Conservation (phyloP, 768 basidiomycete genomes). For the Clitopilus hobsonii region DNA sequence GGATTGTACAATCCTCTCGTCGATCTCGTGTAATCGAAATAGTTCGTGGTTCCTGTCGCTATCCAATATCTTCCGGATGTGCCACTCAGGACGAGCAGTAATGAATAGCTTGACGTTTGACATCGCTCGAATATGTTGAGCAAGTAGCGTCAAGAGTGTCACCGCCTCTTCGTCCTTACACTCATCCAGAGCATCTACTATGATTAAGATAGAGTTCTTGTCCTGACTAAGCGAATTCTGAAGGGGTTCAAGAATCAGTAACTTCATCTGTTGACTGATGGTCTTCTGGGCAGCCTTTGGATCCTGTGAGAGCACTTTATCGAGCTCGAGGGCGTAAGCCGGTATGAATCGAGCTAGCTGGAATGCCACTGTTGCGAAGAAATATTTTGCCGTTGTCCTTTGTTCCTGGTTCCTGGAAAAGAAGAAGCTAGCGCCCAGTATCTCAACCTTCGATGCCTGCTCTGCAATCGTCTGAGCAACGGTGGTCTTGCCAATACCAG, state of each 20-base stretch:
- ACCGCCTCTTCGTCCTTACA: not conserved
- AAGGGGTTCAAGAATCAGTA: not conserved
- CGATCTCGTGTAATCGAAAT: not conserved
- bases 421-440: not conserved
- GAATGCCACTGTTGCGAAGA: not conserved
- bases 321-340: not conserved
- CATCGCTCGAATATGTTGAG: not conserved
- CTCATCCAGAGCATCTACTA: not conserved
- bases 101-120: not conserved
- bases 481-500: not conserved
- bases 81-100: not conserved
- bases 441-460: not conserved
- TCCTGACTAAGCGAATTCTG: not conserved
- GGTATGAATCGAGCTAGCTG: not conserved
- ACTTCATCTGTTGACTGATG: too few relatives aligned
- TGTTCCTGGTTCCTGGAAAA: not conserved
- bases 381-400: not conserved
- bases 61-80: not conserved
- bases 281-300: too few relatives aligned
- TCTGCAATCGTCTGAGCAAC: not conserved
- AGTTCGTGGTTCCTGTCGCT: not conserved
- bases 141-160: not conserved
- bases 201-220: not conserved
- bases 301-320: too few relatives aligned
- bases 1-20: not conserved